These are phyloP conservation scores for Penicillium salamii DNA, from an alignment of 495 filamentous ascomycete genomes.

Conservation along the genomic window DNA sequence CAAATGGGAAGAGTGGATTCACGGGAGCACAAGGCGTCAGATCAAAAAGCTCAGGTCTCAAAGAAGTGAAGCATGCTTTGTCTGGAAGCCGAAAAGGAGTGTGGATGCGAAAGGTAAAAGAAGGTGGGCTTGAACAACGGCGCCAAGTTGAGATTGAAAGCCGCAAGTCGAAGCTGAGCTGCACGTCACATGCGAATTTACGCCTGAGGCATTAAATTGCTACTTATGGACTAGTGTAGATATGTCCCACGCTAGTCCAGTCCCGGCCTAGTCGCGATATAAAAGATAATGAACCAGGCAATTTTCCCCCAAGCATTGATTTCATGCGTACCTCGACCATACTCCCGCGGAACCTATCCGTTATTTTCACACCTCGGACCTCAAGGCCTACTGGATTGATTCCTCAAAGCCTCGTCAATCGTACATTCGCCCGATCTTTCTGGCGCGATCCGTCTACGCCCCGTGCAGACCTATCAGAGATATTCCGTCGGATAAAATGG, in stretches of 20 bases:
- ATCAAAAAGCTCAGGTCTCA: slow-evolving; percentile 9
- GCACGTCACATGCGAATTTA: slow-evolving; percentile 10
- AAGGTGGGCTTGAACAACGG: background rate
- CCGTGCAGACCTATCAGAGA: slow-evolving; percentile 18
- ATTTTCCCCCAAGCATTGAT: slow-evolving; percentile 3
- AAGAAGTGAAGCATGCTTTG: slow-evolving; percentile 9
- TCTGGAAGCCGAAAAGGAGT: background rate
- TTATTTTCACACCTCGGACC: background rate
- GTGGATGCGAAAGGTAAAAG: background rate
- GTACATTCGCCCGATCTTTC: slow-evolving; percentile 1
- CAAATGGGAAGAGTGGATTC: background rate
- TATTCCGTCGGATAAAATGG: slow-evolving; percentile 34
- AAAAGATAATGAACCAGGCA: slow-evolving; percentile 3
- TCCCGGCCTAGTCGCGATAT: slow-evolving; percentile 4
- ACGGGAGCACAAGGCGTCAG: slow-evolving; percentile 13
- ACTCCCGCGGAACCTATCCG: slow-evolving; percentile 13
- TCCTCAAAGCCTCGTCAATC: background rate
- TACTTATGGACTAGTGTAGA: background rate
- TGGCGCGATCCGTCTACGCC: slow-evolving; percentile 8
- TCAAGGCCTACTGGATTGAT: background rate
- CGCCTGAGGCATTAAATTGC: slow-evolving; percentile 6
- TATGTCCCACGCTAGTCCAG: background rate
- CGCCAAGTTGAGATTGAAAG: slow-evolving; percentile 5
- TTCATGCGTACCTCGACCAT: slow-evolving; percentile 23
- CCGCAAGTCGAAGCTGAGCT: slow-evolving; percentile 10